phyloP scores from a whole-genome alignment of 2,329 filamentous ascomycete genomes.

The Paracoccidioides lutzii region DNA sequence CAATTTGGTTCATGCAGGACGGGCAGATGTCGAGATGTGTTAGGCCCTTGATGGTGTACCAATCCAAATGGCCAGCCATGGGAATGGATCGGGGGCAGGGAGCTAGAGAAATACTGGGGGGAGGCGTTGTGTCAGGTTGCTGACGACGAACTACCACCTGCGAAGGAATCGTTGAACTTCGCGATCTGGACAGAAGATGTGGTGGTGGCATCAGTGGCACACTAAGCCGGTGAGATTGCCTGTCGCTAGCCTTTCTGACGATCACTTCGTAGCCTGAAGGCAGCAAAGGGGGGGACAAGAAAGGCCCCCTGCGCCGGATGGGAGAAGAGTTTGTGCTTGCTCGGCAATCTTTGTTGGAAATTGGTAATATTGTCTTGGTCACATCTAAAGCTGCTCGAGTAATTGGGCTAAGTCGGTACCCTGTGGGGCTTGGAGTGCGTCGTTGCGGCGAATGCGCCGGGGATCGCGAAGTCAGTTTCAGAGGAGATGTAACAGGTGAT shows the following conservation, averaged over 20 bases:
- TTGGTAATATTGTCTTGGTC: background rate
- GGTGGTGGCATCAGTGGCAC: background rate
- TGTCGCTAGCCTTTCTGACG: background rate
- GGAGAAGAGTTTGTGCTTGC: background rate
- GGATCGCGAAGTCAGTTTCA: background rate
- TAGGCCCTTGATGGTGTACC: conserved; percentile 62
- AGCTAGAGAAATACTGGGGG: conserved; percentile 35
- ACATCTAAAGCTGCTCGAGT: background rate
- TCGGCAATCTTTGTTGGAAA: background rate
- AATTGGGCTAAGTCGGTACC: background rate
- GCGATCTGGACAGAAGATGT: conserved; percentile 2
- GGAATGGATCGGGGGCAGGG: conserved; percentile 56
- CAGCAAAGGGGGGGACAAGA: background rate
- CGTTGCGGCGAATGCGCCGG: background rate
- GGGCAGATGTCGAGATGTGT: conserved; percentile 71
- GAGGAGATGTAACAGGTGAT: background rate
- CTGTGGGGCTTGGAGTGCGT: background rate
- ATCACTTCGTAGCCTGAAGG: background rate
- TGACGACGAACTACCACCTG: conserved; percentile 7
- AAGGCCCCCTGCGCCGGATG: background rate
- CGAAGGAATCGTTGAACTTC: conserved; percentile 6
- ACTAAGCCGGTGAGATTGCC: background rate
- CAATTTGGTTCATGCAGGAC: conserved; percentile 59
- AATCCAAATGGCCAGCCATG: conserved; percentile 56
- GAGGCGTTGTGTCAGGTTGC: conserved; percentile 6